These are phyloP conservation scores for Haplosporangium sp. DNA, from an alignment of 371 early-diverging fungal genomes.

Conservation along the genomic window DNA sequence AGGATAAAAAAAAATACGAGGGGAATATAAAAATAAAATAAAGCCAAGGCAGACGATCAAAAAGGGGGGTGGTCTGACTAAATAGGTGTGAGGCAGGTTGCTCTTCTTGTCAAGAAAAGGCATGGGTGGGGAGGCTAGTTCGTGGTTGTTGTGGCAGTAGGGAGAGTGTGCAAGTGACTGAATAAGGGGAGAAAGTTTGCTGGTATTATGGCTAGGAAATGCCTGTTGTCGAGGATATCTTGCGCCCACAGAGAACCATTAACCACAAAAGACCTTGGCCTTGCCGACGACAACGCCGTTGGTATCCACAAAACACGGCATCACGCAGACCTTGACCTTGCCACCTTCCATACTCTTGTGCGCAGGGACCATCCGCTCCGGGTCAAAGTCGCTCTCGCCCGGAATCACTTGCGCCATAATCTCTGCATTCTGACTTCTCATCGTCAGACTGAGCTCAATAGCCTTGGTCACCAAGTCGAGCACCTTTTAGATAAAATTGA, in stretches of 20 bases:
- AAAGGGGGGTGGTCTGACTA: neutral
- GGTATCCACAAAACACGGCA: conserved; percentile 53
- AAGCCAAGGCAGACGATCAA: neutral
- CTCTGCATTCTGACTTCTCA: conserved; percentile 52
- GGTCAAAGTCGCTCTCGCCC: conserved; percentile 28
- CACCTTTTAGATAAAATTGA: conserved; percentile 15
- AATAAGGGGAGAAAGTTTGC: neutral
- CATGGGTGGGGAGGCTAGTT: neutral
- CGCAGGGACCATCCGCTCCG: conserved; percentile 47
- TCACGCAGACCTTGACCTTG: conserved; percentile 53
- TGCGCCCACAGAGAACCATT: neutral
- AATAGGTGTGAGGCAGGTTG: neutral
- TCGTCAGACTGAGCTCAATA: conserved; percentile 50
- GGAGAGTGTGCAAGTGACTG: neutral
- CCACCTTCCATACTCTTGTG: conserved; percentile 56
- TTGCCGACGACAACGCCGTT: conserved; percentile 52
- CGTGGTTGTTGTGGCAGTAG: neutral
- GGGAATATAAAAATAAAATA: neutral
- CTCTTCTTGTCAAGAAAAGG: conserved; percentile 4
- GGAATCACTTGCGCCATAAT: conserved; percentile 37
- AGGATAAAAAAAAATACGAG: too few species aligned
- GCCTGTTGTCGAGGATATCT: too few species aligned
- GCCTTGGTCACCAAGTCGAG: conserved; percentile 52
- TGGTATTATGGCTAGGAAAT: neutral
- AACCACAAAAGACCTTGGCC: conserved; percentile 56